Evolutionary conservation across 208 protist species (phyloP), one percentile per base, ranked within the genome.

Genomic region (Paratrypanosoma confusum): DNA sequence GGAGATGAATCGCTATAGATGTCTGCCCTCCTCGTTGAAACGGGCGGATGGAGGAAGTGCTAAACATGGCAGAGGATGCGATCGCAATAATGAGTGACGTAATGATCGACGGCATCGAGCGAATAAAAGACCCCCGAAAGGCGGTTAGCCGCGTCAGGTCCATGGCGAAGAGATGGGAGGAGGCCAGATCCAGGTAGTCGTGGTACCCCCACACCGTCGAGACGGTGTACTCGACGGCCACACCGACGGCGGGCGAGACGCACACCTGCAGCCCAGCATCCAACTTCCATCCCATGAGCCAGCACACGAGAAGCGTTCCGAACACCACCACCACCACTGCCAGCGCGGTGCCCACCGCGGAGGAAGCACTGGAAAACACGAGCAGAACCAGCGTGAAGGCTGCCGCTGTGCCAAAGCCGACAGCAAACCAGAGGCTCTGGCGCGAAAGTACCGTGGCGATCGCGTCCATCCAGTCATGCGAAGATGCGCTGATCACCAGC

Each of bases 111-210:
- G 65, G 39, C 13, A 50, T 33, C 1, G 67, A 59, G 22, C 68
- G 62, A 5, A 70, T 45, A 5, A 76, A 6, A 32, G 72, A 36
- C 4, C 59, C 67, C 40, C 50, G 56, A 20, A 77, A 25, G 5
- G 72, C 72, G 5, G 37, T 29, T 3, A 27, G 24, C 22, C 59
- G 49, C 25, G 63, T 71, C 14, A 68, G 57, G 21, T 56, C 47
- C 10, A 31, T 28, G 7, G 72, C 72, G 25, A 81, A 71, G 22
- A 81, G 52, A 36, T 75, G 54, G 18, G 72, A 77, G 23, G 69
- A 70, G 23, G 67, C 71, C 33, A 56, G 63, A 32, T 81, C 64
- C 43, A 81, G 45, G 45, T 74, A 81, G 48, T 81, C 72, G 16
- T 62, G 64, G 59, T 81, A 81, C 8, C 65, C 68, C 22, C 48